Evolutionary conservation across 106 monocot species (phyloP), one percentile per base, ranked within the genome.

Genomic region (Dactylorhiza incarnata): DNA sequence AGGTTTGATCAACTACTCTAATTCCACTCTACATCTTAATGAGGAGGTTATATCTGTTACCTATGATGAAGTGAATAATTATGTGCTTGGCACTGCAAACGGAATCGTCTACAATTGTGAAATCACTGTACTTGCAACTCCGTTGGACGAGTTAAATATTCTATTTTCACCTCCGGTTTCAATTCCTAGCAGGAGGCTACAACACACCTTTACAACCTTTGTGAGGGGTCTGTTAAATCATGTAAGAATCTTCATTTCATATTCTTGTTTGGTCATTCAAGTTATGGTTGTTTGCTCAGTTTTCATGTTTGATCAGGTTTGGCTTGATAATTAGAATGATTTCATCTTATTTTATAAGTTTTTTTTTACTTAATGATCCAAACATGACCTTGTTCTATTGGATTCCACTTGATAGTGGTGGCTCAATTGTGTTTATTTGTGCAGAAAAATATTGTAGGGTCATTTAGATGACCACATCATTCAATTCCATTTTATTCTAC

Each of bases 191-290:
- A 86, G 99, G 79, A 94, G 71, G 49, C 17, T 94, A 47, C 99
- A 99, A 26, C 99, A 99, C 80, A 94, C 99, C 26, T 80, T 85
- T 71, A 80, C 94, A 45, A 99, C 99, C 74, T 99, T 99, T 44
- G 79, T 99, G 45, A 91, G 94, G 72, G 99, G 99, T 53, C 77
- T 92, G 19, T 73, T 99, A 53, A 90, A 92, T 47, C 88, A 89
- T 78, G 99, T 94, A 88, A 89, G 94, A 78, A 51, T 47, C 58
- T 56, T 74, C 22, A 7, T 56, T 44, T 53, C 29, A 55, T 54
- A 4, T 74, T 73, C n/a, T 74, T 24, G 13, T 25, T 50, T 23
- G 5, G 50, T 19, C 7, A 11, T 53, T 52, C 8, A 37, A 37
- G 37, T 37, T 37, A 37, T 37, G 37, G 37, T 37, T 1, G 37